Percentiles rank a stretch among this genome's conserved stretches.
Evolutionary conservation across 495 filamentous ascomycete genomes (phyloP).

Genomic region (Penicillium chermesinum): DNA sequence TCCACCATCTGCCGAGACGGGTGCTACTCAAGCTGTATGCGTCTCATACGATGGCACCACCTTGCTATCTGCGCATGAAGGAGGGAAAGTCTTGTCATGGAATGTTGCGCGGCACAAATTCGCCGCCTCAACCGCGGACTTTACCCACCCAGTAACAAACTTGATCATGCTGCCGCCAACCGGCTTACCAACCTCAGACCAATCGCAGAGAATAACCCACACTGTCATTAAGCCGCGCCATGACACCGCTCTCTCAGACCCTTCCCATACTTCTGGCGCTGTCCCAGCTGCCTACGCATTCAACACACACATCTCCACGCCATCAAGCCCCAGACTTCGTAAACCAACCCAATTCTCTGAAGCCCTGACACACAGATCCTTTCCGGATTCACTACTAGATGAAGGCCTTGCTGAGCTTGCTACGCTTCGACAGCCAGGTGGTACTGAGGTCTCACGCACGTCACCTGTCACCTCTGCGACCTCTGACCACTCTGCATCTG

Average conservation of each 20-base stretch:
- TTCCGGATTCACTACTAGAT: slow-evolving; percentile 50
- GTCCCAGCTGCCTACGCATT: slow-evolving; percentile 66
- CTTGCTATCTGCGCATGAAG: slow-evolving; percentile 74
- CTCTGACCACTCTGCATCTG: slow-evolving; percentile 10
- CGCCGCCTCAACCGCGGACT: slow-evolving; percentile 55
- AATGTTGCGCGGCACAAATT: slow-evolving; percentile 64
- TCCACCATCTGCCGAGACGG: slow-evolving; percentile 54
- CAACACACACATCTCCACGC: slow-evolving; percentile 54
- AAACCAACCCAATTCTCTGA: slow-evolving; percentile 37
- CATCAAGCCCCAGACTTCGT: slow-evolving; percentile 8
- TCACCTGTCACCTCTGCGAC: slow-evolving; percentile 6
- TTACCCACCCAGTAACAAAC: slow-evolving; percentile 76
- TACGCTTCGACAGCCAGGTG: slow-evolving; percentile 24
- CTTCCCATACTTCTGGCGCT: slow-evolving; percentile 38
- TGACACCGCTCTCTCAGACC: slow-evolving; percentile 39
- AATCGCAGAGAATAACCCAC: slow-evolving; percentile 46
- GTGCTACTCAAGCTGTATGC: slow-evolving; percentile 55
- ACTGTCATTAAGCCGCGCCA: slow-evolving; percentile 68
- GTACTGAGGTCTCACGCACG: slow-evolving; percentile 9
- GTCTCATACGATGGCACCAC: slow-evolving; percentile 79
- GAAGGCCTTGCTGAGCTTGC: slow-evolving; percentile 52
- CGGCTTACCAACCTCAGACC: slow-evolving; percentile 45
- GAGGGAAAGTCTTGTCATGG: slow-evolving; percentile 75
- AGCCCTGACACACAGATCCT: slow-evolving; percentile 48
- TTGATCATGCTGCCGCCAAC: slow-evolving; percentile 59